Percentiles rank a stretch among this genome's conserved stretches.
phyloP scores from a whole-genome alignment of 2,329 filamentous ascomycete species.

The Parastagonospora avenae region DNA sequence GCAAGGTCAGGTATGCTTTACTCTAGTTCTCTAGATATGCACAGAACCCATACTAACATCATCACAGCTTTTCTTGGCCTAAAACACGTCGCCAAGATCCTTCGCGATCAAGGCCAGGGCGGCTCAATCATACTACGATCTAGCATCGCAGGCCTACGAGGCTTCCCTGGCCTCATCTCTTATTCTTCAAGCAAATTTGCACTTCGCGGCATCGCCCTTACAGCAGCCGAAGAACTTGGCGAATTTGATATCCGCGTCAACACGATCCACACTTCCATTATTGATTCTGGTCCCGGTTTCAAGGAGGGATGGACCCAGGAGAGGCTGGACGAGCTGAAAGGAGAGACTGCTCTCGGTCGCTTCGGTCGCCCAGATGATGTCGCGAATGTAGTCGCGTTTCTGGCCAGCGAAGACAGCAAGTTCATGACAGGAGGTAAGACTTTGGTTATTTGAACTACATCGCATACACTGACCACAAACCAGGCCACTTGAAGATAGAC shows the following conservation, averaged over 20 bases:
- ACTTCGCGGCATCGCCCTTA: conserved; percentile 45
- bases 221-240: conserved; percentile 47
- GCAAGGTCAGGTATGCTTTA: conserved; percentile 42
- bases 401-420: conserved; percentile 47
- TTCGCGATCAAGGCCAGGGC: conserved; percentile 37
- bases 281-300: conserved; percentile 43
- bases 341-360: conserved; percentile 42
- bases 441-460: too few relatives aligned
- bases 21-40: neutral
- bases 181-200: conserved; percentile 49
- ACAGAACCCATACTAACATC: neutral
- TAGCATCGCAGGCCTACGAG: conserved; percentile 47
- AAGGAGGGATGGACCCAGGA: conserved; percentile 42
- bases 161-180: conserved; percentile 42
- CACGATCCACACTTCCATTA: conserved; percentile 48
- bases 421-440: conserved; percentile 43
- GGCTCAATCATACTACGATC: conserved; percentile 49
- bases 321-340: conserved; percentile 40
- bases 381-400: conserved; percentile 46
- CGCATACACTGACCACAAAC: too few relatives aligned
- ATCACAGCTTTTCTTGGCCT: conserved; percentile 43
- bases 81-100: conserved; percentile 43
- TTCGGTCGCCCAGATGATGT: conserved; percentile 47
- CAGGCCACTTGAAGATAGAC: conserved; percentile 38
- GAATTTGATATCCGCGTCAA: conserved; percentile 48